Percentiles rank a stretch among this genome's conserved stretches.
Evolutionary conservation across 2,329 filamentous ascomycete genomes (phyloP).

Genomic region (Diaporthe sp.): DNA sequence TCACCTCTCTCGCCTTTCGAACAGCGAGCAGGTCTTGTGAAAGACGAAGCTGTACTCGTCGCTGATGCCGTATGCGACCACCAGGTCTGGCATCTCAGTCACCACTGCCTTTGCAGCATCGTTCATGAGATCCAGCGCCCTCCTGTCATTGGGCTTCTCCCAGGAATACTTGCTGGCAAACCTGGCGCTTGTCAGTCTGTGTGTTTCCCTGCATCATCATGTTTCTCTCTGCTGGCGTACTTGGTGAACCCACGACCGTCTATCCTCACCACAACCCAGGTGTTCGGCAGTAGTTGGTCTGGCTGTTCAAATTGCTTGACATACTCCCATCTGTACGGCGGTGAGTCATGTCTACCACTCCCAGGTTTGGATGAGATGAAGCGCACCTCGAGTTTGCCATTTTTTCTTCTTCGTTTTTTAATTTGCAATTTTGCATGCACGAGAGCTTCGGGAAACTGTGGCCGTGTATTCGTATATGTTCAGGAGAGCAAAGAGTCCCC

Average conservation of each 20-base stretch:
- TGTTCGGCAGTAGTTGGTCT: conserved; percentile 85
- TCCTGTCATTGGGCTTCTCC: conserved; percentile 89
- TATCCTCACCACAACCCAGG: conserved; percentile 94
- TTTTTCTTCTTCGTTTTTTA: background rate
- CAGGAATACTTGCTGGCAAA: conserved; percentile 87
- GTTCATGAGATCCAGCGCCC: conserved; percentile 95
- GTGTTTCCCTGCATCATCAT: too few species aligned
- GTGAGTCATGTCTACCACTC: conserved; percentile 40
- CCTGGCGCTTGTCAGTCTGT: conserved; percentile 56
- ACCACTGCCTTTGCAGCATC: conserved; percentile 87
- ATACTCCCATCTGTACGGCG: conserved; percentile 81
- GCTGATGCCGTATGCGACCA: conserved; percentile 90
- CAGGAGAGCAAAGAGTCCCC: background rate
- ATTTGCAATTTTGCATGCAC: background rate
- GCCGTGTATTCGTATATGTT: background rate
- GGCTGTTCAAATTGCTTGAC: conserved; percentile 89
- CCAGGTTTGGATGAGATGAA: conserved; percentile 20
- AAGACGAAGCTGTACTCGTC: conserved; percentile 97
- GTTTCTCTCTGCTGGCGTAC: conserved; percentile 68
- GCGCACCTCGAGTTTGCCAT: conserved; percentile 44
- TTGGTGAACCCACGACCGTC: conserved; percentile 97
- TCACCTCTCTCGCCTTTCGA: conserved; percentile 85
- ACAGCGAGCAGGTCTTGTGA: conserved; percentile 82
- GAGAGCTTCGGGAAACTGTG: background rate
- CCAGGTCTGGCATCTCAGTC: conserved; percentile 84